Evolutionary conservation across 148 eudicot genomes (phyloP), one percentile per base, ranked within the genome.

Genomic region (Rhododendron ferrugineum): DNA sequence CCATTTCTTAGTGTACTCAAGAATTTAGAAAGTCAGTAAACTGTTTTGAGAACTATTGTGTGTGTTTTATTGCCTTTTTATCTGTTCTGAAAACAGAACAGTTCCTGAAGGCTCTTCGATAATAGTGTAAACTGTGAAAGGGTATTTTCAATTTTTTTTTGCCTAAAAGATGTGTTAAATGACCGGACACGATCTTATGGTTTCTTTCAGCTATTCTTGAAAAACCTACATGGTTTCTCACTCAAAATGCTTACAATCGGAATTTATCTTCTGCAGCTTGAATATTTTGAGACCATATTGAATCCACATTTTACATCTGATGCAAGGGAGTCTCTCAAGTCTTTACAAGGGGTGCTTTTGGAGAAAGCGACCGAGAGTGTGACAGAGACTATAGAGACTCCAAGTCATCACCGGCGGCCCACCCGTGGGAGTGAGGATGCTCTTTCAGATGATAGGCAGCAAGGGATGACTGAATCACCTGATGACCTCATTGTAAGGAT

Each of bases 401-500:
- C 97, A 84, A 93, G 92, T 75, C 98, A 97, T 89, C 89, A 90
- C 81, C 94, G 96, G 70, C 89, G 98, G 50, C 70, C 98, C 79
- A 93, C 98, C 70, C 95, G 95, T 84, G 97, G 94, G 80, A 90
- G 94, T 86, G 98, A 95, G 77, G 99, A 97, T 84, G 92, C 89
- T n/a, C 86, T 89, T 78, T 90, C 89, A 34, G 99, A 97, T 81
- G 99, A 97, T 64, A 92, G 93, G 81, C 98, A 89, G 78, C 95
- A 94, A 66, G 94, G 95, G 80, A 84, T 87, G 79, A 85, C 88
- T 73, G 95, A 93, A 16, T 97, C 99, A 20, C 98, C 99, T 44
- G 99, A 97, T 92, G 99, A 97, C 89, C 92, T 97, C 50, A 94
- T 97, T 83, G 99, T 97, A 89, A 97, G 99, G 85, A 36, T 62